Conservation (phyloP, 768 basidiomycete species). For the Leccinum rimulosum region DNA sequence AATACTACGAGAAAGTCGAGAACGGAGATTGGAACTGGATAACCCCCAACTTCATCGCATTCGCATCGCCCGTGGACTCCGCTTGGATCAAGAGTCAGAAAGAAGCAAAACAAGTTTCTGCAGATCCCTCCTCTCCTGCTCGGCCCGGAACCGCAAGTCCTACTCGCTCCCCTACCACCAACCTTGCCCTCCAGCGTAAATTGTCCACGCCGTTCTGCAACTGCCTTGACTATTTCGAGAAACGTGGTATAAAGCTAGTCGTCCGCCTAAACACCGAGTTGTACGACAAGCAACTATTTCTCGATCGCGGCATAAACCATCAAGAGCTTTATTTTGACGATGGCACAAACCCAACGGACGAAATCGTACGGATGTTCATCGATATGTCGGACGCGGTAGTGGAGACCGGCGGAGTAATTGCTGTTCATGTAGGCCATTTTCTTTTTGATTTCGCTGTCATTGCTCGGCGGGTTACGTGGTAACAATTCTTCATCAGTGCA, state of each 20-base stretch:
- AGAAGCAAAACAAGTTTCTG: conserved; percentile 48
- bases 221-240: conserved; percentile 91
- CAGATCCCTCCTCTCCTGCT: conserved; percentile 27
- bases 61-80: conserved; percentile 86
- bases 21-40: conserved; percentile 97
- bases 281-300: conserved; percentile 79
- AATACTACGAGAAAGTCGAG: conserved; percentile 92
- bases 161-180: conserved; percentile 30
- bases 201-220: conserved; percentile 80
- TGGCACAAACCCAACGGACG: conserved; percentile 95
- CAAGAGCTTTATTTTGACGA: conserved; percentile 96
- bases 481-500: conserved; percentile 57
- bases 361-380: conserved; percentile 91
- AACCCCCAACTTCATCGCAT: conserved; percentile 89
- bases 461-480: conserved; percentile 18
- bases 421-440: conserved; percentile 70
- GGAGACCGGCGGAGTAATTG: conserved; percentile 75
- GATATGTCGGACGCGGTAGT: conserved; percentile 79
- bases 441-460: conserved; percentile 9
- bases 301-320: conserved; percentile 83
- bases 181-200: conserved; percentile 71
- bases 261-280: conserved; percentile 92
- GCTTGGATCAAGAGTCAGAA: conserved; percentile 77
- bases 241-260: conserved; percentile 83
- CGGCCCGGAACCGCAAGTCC: conserved; percentile 25